These are phyloP conservation scores for Blastomyces emzantsi DNA, from an alignment of 2,329 filamentous ascomycete genomes.

Conservation along the genomic window DNA sequence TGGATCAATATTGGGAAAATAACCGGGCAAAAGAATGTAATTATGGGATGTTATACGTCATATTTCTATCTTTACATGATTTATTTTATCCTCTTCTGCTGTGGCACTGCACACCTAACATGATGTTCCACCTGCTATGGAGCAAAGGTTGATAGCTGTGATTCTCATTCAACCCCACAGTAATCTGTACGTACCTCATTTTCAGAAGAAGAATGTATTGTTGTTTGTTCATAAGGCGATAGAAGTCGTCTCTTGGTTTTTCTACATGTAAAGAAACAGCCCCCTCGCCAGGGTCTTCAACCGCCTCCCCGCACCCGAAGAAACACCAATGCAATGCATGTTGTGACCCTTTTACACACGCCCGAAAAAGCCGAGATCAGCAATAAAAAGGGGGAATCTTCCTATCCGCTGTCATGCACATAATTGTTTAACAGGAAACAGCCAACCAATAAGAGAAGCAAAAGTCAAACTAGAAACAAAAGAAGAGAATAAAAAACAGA, in stretches of 20 bases:
- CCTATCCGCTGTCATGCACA: not conserved
- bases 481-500: not conserved
- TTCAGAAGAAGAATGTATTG: not conserved
- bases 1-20: not conserved
- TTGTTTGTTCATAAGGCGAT: not conserved
- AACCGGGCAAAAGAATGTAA: not conserved
- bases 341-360: not conserved
- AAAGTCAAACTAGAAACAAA: not conserved
- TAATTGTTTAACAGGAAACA: not conserved
- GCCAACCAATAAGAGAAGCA: not conserved
- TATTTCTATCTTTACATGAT: not conserved
- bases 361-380: not conserved
- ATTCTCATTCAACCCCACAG: not conserved
- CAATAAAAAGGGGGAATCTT: not conserved
- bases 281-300: not conserved
- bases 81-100: not conserved
- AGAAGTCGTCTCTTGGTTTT: not conserved
- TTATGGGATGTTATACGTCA: not conserved
- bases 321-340: conserved; percentile 1
- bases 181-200: not conserved
- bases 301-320: not conserved
- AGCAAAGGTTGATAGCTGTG: not conserved
- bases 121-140: not conserved
- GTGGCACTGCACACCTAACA: not conserved
- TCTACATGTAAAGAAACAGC: not conserved